Base-by-base conservation (phyloP, 2,329 filamentous ascomycete genomes). In the Ophiocordyceps camponoti-saundersi region DNA sequence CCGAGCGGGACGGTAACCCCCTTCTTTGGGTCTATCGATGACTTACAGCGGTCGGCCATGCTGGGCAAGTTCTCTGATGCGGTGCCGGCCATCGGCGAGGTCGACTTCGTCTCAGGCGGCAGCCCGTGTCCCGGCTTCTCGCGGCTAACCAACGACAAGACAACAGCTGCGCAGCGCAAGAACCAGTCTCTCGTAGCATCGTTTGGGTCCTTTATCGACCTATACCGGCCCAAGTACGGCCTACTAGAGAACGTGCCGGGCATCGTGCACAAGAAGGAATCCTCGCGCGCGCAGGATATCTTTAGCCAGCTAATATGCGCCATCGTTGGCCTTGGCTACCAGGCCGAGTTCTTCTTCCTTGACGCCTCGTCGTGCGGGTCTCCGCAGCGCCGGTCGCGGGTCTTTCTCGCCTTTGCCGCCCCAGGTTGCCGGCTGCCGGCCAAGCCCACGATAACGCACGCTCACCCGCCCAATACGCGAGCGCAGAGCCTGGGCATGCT, bases 101-200 rank as follows among this genome's bases (percentile, higher is more conserved):
- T 90, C 0, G 74, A 84, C 12, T 72, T 86, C 29, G 75, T 90
- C 10, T 75, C 74, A 1, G 85, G 75, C 1, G 86, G 86, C 0
- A 85, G 77, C 46, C 86, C 86, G 0, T 93, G 86, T 52, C 83
- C 81, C 16, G 85, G 82, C 0, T 92, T 87, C 55, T 88, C 83
- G 0, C 47, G 53, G 0, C 59, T 85, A 1, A 89, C 89, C 6
- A 53, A 53, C 0, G 61, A 80, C 53, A 78, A 71, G 53, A 64
- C 68, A 0, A 80, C 72, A 2, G 56, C 66, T 0, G 47, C 65
- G 4, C 80, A 83, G 10, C 61, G 78, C 6, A 76, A 77, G 49
- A 87, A 92, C 56, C 82, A 82, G 32, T 89, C 84, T 0, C 73
- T 92, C 29, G 74, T 92, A 0, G 85, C 83, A 0, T 83, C 83